Base-by-base conservation (phyloP, 1,284 basidiomycete genomes). In the Veloboletus limbatus region DNA sequence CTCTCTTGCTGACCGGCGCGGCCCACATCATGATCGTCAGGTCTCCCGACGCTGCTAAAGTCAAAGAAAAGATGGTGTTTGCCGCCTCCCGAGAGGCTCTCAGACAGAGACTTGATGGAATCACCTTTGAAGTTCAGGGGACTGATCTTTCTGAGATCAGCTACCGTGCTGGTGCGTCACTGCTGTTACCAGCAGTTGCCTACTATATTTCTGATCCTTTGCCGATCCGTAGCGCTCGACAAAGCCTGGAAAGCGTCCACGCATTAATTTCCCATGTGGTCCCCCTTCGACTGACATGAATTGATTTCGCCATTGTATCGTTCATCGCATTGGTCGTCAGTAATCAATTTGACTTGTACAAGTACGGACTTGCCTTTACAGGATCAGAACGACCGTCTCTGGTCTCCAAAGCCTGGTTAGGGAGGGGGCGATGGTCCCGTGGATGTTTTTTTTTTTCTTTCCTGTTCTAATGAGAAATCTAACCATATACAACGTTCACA, bases 51-150 rank as follows among this genome's bases (percentile, higher is more conserved):
- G 75, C 76, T 42, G 83, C 93, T 41, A 88, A 82, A 72, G 79
- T 97, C 72, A 95, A 91, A 74, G 77, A 84, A 65, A 98, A 97
- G 86, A 98, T 99, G 94, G 62, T 97, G 59, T 91, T 83, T 72
- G 88, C 96, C 14, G 88, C 93, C 17, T 98, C 96, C 55, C 89
- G 86, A 69, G 90, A 94, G 43, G 88, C 86, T 9, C 72, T 99
- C 54, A 82, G 83, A 63, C 82, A 79, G 50, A 68, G 79, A 37
- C 76, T 97, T 54, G 74, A 78, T 18, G 91, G 91, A 45, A 76
- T 92, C 52, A 75, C 78, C 2, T 58, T 77, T 54, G 91, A 97
- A 66, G 79, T 99, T 53, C 95, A 99, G 70, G 94, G 83, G 49
- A 97, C 91, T 43, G 94, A 96, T 54, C 74, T 62, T 53, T 78